phyloP scores from a whole-genome alignment of 2,329 filamentous ascomycete species.

The Xylaria sp. region DNA sequence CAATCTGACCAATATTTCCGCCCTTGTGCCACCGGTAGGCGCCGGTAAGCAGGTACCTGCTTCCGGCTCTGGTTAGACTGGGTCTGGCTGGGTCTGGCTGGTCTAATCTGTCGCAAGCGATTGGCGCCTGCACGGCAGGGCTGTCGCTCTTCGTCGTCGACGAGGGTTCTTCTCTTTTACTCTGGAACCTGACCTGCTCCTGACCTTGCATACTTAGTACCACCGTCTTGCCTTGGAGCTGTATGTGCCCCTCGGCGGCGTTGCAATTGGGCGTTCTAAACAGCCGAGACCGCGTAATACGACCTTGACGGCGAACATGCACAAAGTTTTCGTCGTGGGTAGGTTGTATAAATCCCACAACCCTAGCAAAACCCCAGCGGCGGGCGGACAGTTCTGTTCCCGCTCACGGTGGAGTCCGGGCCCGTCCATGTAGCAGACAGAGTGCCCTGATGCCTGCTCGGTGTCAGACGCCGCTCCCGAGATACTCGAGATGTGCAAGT shows the following conservation, averaged over 20 bases:
- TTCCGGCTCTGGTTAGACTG: neutral
- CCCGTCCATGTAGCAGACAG: neutral
- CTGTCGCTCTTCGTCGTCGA: neutral
- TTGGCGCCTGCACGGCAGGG: constrained; percentile 9
- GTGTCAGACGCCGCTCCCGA: neutral
- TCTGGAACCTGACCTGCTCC: constrained; percentile 2
- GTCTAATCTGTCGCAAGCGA: neutral
- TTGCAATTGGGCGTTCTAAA: constrained; percentile 2
- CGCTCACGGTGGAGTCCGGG: constrained; percentile 2
- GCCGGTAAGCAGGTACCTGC: neutral
- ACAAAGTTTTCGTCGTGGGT: neutral
- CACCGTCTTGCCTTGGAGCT: no score
- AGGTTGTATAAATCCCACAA: no score
- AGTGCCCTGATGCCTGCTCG: neutral
- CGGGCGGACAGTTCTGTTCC: constrained; percentile 1
- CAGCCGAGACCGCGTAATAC: constrained; percentile 2
- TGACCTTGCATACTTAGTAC: neutral
- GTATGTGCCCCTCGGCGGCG: neutral
- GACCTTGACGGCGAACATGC: neutral
- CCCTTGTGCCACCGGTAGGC: no score
- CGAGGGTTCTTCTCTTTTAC: neutral
- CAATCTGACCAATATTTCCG: constrained; percentile 11
- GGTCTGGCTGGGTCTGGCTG: neutral
- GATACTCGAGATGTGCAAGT: neutral
- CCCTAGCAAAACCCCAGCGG: constrained; percentile 6